Evolutionary conservation across 495 filamentous ascomycete species (phyloP).

Genomic region (Penicillium lividum): DNA sequence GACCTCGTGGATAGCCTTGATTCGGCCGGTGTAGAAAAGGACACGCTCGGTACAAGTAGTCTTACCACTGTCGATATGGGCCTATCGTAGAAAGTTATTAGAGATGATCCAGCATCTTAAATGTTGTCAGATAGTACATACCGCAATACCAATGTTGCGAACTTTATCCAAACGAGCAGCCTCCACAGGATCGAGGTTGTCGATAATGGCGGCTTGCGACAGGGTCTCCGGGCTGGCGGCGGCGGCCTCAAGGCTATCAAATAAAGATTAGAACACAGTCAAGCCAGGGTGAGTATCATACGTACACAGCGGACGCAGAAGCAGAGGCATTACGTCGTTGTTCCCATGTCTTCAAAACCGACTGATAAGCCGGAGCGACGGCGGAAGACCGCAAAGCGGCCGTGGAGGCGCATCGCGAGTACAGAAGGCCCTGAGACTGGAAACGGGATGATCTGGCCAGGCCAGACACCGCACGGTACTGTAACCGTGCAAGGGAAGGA

Average conservation of each 20-base stretch:
- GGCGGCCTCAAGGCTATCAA: conserved; percentile 59
- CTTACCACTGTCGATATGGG: conserved; percentile 99
- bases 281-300: background rate
- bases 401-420: conserved; percentile 43
- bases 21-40: conserved; percentile 96
- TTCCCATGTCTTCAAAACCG: conserved; percentile 37
- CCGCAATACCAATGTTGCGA: conserved; percentile 97
- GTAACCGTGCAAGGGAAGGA: conserved; percentile 47
- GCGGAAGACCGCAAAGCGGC: conserved; percentile 44
- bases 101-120: background rate
- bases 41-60: conserved; percentile 97
- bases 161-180: conserved; percentile 72
- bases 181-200: conserved; percentile 74
- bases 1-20: conserved; percentile 97
- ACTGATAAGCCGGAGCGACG: conserved; percentile 43
- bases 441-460: conserved; percentile 44
- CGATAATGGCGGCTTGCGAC: conserved; percentile 68
- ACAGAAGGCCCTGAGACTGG: conserved; percentile 39
- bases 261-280: conserved; percentile 6
- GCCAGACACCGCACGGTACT: conserved; percentile 45
- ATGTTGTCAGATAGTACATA: conserved; percentile 39
- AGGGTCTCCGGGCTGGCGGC: conserved; percentile 58
- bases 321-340: conserved; percentile 46
- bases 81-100: conserved; percentile 50
- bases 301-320: conserved; percentile 45